Conservation (phyloP, 257 asterid species). For the Eustoma russellianum region DNA sequence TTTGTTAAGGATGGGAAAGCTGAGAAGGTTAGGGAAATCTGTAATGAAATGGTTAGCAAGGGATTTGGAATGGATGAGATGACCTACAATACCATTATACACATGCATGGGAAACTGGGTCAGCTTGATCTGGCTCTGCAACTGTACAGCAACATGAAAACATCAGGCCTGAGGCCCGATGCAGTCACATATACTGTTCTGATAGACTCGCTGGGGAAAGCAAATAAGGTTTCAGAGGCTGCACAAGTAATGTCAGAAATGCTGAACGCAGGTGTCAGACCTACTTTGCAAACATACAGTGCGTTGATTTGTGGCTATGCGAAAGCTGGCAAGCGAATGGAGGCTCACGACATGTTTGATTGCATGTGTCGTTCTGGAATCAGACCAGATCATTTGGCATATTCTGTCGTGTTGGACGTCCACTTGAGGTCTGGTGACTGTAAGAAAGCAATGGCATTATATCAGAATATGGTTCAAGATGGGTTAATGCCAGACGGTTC, state of each 20-base stretch:
- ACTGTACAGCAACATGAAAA: conserved; percentile 60
- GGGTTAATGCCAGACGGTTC: conserved; percentile 62
- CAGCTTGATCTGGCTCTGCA: conserved; percentile 61
- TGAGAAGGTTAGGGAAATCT: conserved; percentile 56
- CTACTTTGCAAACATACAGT: conserved; percentile 79
- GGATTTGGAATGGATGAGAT: conserved; percentile 85
- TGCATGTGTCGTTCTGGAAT: conserved; percentile 86
- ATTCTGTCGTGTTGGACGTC: conserved; percentile 73
- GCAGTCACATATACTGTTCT: conserved; percentile 88
- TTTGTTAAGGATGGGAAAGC: conserved; percentile 81
- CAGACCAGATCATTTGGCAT: conserved; percentile 77
- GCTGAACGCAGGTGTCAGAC: conserved; percentile 64
- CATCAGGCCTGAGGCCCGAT: conserved; percentile 74
- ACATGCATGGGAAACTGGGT: conserved; percentile 81
- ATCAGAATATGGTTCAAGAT: conserved; percentile 56
- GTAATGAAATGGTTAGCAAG: conserved; percentile 71
- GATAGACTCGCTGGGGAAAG: conserved; percentile 85
- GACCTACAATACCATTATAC: conserved; percentile 82
- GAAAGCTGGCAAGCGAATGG: conserved; percentile 56
- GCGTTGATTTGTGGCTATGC: conserved; percentile 96
- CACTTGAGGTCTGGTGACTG: conserved; percentile 57
- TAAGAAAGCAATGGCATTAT: conserved; percentile 50
- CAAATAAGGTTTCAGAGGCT: conserved; percentile 73
- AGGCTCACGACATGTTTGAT: conserved; percentile 63
- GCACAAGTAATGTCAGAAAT: conserved; percentile 81